Conservation (phyloP, 352 stramenopile species). For the Phytophthora fragariae region DNA sequence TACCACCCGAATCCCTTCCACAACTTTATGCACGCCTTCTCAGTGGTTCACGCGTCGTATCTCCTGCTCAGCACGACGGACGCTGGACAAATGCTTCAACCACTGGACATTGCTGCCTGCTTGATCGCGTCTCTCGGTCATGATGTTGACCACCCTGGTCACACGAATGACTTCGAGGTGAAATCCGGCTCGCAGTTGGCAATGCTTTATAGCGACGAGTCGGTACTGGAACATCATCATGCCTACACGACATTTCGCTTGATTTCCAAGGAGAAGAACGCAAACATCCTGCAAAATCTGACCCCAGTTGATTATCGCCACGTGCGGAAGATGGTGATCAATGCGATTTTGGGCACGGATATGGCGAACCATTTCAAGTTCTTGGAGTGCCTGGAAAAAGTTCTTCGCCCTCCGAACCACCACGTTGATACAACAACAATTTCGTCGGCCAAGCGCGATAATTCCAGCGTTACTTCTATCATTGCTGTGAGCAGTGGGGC, state of each 20-base stretch:
- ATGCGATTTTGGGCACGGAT: conserved; percentile 90
- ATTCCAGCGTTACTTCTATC: conserved; percentile 33
- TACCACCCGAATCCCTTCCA: conserved; percentile 93
- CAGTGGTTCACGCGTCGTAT: conserved; percentile 88
- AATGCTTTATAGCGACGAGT: conserved; percentile 90
- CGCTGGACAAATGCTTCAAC: conserved; percentile 71
- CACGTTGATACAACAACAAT: conserved; percentile 58
- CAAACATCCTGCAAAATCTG: conserved; percentile 87
- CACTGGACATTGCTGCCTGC: conserved; percentile 86
- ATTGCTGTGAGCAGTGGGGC: conserved; percentile 33
- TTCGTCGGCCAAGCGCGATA: conserved; percentile 49
- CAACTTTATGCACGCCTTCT: conserved; percentile 92
- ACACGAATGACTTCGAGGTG: conserved; percentile 92
- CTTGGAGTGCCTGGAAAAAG: conserved; percentile 79
- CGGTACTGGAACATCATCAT: conserved; percentile 92
- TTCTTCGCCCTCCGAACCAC: conserved; percentile 60
- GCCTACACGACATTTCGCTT: conserved; percentile 88
- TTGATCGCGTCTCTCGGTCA: conserved; percentile 90
- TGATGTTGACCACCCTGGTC: conserved; percentile 92
- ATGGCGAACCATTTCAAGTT: conserved; percentile 92
- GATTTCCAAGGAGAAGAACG: conserved; percentile 84
- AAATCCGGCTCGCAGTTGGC: conserved; percentile 80
- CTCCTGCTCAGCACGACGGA: conserved; percentile 82
- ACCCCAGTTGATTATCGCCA: conserved; percentile 74
- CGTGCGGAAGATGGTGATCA: conserved; percentile 90